Conservation (phyloP, 352 stramenopile species). For the Pythium rhizo-oryzae region DNA sequence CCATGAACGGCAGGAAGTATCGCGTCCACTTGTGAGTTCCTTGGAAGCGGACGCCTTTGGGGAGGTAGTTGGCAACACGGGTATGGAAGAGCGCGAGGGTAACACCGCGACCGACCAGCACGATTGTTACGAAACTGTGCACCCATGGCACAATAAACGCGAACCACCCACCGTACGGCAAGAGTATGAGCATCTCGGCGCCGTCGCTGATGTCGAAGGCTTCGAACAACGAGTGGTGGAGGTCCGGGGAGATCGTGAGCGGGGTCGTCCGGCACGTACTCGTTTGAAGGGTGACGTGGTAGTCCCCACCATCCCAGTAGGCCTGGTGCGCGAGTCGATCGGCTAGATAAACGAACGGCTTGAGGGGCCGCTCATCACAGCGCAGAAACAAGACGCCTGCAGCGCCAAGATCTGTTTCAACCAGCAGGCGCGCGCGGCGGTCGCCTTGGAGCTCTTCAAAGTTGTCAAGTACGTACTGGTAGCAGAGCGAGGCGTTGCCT, state of each 20-base stretch:
- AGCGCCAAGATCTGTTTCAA: slow-evolving; percentile 40
- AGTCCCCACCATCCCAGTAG: slow-evolving; percentile 49
- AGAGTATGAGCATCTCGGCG: slow-evolving; percentile 40
- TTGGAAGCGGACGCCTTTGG: slow-evolving; percentile 36
- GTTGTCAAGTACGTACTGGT: slow-evolving; percentile 50
- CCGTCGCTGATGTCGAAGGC: slow-evolving; percentile 36
- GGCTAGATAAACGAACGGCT: slow-evolving; percentile 50
- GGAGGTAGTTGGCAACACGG: slow-evolving; percentile 47
- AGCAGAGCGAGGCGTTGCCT: slow-evolving; percentile 37
- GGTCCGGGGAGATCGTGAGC: slow-evolving; percentile 37
- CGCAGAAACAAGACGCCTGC: slow-evolving; percentile 48
- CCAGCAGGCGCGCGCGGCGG: slow-evolving; percentile 35
- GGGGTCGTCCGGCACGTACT: slow-evolving; percentile 48
- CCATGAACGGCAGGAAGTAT: slow-evolving; percentile 57
- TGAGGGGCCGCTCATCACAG: slow-evolving; percentile 39
- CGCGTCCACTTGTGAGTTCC: slow-evolving; percentile 30
- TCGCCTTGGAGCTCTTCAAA: slow-evolving; percentile 42
- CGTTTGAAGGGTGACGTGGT: slow-evolving; percentile 50
- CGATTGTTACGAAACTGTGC: slow-evolving; percentile 49
- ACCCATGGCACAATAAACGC: slow-evolving; percentile 33
- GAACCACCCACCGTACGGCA: slow-evolving; percentile 48
- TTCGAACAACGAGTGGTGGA: slow-evolving; percentile 47
- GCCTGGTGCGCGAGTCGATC: slow-evolving; percentile 57
- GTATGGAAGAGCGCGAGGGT: slow-evolving; percentile 38
- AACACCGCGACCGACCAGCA: slow-evolving; percentile 44